A percentile compares a stretch with the other conserved stretches of the same genome.
Conservation (phyloP, 2,329 filamentous ascomycete genomes). For the Lecanicillium sp. region DNA sequence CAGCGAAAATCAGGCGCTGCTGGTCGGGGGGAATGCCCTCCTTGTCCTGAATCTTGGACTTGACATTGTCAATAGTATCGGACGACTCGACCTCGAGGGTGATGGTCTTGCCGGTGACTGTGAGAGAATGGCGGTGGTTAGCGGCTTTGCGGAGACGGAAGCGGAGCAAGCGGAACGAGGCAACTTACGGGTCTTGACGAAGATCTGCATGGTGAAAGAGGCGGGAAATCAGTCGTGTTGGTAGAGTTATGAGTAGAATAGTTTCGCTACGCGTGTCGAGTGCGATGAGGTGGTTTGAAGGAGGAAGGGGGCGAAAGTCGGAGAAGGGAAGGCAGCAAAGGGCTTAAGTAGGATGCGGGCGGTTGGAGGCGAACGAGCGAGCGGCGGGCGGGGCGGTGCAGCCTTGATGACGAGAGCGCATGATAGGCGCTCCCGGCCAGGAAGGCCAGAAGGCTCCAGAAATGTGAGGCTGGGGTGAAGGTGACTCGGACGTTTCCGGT, state of each 20-base stretch:
- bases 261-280: constrained; percentile 6
- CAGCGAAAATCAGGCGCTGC: constrained; percentile 91
- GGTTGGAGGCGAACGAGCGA: constrained; percentile 20
- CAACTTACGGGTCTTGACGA: constrained; percentile 86
- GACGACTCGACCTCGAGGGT: constrained; percentile 75
- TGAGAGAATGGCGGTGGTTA: constrained; percentile 13
- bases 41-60: constrained; percentile 97
- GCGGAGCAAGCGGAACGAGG: constrained; percentile 12
- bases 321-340: constrained; percentile 11
- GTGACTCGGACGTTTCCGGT: constrained; percentile 14
- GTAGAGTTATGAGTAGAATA: constrained; percentile 8
- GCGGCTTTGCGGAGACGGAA: constrained; percentile 5
- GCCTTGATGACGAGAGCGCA: constrained; percentile 16
- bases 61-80: constrained; percentile 94
- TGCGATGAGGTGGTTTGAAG: constrained; percentile 7
- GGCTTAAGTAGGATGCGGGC: constrained; percentile 11
- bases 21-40: constrained; percentile 95
- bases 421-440: constrained; percentile 12
- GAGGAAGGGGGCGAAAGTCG: constrained; percentile 7
- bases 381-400: constrained; percentile 22
- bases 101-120: constrained; percentile 61
- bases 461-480: constrained; percentile 10
- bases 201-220: constrained; percentile 73
- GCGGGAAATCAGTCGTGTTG: constrained; percentile 3
- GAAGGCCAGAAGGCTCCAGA: constrained; percentile 30